Evolutionary conservation across 1,139 yeast species (phyloP).

Genomic region (Hyphopichia burtonii): DNA sequence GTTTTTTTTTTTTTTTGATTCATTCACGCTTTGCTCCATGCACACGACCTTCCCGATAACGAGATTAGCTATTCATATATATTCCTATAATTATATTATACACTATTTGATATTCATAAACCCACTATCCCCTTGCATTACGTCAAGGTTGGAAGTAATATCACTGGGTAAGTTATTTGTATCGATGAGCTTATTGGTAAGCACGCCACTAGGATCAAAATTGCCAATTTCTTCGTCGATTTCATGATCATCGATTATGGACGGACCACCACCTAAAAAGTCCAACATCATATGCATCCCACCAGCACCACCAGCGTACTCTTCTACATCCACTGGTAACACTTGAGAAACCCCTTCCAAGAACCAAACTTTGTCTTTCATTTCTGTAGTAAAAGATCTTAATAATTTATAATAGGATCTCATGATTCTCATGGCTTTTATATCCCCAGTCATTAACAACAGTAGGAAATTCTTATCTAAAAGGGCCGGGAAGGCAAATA

Average conservation of each 20-base stretch:
- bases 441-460: slow-evolving; percentile 78
- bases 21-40: no score
- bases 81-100: no score
- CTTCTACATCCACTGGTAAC: slow-evolving; percentile 80
- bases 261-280: slow-evolving; percentile 73
- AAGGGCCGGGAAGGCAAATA: slow-evolving; percentile 92
- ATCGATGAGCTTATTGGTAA: slow-evolving; percentile 48
- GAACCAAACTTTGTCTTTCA: slow-evolving; percentile 92
- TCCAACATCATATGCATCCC: slow-evolving; percentile 91
- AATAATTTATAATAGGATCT: slow-evolving; percentile 80
- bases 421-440: slow-evolving; percentile 86
- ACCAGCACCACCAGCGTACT: slow-evolving; percentile 78
- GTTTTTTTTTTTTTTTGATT: no score
- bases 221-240: slow-evolving; percentile 44
- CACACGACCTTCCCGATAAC: no score
- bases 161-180: slow-evolving; percentile 59
- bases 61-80: no score
- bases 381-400: slow-evolving; percentile 77
- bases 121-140: slow-evolving; percentile 46
- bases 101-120: slow-evolving; percentile 19
- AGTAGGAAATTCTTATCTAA: slow-evolving; percentile 77
- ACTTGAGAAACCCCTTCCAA: slow-evolving; percentile 88
- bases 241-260: slow-evolving; percentile 42
- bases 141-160: slow-evolving; percentile 46
- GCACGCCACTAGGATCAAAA: slow-evolving; percentile 40